phyloP scores from a whole-genome alignment of 129 eudicot genomes.

The Flaveria linearis region DNA sequence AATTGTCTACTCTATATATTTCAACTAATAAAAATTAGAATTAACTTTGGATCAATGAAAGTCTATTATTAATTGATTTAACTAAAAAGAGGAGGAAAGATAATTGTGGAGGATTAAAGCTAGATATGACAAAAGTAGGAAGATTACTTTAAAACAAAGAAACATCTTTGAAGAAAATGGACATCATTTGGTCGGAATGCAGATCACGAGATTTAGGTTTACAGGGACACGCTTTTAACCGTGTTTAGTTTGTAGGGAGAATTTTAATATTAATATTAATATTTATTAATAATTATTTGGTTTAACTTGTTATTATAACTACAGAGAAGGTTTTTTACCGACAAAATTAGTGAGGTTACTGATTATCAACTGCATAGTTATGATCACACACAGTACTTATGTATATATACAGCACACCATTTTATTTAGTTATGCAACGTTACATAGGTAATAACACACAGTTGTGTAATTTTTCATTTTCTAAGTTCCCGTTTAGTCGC shows the following conservation, averaged over 20 bases:
- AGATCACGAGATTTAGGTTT: constrained; percentile 30
- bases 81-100: not conserved
- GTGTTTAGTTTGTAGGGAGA: not conserved
- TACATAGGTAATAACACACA: too few relatives aligned
- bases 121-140: constrained; percentile 21
- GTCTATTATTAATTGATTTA: not conserved
- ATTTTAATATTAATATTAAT: not conserved
- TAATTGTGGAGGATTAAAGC: not conserved
- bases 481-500: too few relatives aligned
- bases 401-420: too few relatives aligned
- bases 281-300: not conserved
- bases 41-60: too few relatives aligned
- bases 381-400: too few relatives aligned
- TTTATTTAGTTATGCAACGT: too few relatives aligned
- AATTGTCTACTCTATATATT: too few relatives aligned
- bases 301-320: not conserved
- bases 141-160: constrained; percentile 36
- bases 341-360: too few relatives aligned
- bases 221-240: constrained; percentile 25
- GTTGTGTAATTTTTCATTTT: too few relatives aligned
- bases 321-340: too few relatives aligned
- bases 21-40: too few relatives aligned
- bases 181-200: constrained; percentile 36
- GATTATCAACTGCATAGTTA: not conserved
- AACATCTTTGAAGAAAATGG: constrained; percentile 33